phyloP scores from a whole-genome alignment of 176 grass and related monocot species.

The Carex cristatella region DNA sequence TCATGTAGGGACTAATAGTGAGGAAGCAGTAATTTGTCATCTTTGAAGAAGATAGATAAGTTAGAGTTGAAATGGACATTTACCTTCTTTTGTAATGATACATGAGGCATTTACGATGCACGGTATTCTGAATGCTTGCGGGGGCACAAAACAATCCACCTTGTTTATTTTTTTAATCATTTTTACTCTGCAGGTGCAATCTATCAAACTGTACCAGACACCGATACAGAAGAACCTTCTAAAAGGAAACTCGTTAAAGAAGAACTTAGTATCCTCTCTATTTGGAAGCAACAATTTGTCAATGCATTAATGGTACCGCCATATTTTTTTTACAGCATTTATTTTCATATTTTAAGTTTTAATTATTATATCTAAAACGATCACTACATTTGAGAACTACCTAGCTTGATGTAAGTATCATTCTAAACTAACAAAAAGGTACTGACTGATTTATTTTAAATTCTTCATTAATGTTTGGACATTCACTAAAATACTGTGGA shows the following conservation, averaged over 20 bases:
- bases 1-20: background rate
- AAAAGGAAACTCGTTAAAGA: constrained; percentile 7
- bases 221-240: constrained; percentile 47
- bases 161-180: constrained; percentile 1
- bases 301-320: constrained; percentile 50
- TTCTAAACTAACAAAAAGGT: background rate
- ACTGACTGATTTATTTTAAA: background rate
- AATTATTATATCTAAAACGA: background rate
- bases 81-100: background rate
- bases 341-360: background rate
- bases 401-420: background rate
- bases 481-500: background rate
- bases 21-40: background rate
- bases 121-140: background rate
- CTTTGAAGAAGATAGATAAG: background rate
- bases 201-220: constrained; percentile 44
- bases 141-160: background rate
- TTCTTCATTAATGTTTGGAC: background rate
- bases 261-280: constrained; percentile 23
- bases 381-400: background rate
- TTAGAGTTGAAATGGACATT: background rate
- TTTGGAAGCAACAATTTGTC: constrained; percentile 72
- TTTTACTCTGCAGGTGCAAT: constrained; percentile 16
- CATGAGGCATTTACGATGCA: background rate
- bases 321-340: background rate